A percentile compares a stretch with the other conserved stretches of the same genome.
Conservation (phyloP, 306 rosid genomes). For the Cercis canadensis region DNA sequence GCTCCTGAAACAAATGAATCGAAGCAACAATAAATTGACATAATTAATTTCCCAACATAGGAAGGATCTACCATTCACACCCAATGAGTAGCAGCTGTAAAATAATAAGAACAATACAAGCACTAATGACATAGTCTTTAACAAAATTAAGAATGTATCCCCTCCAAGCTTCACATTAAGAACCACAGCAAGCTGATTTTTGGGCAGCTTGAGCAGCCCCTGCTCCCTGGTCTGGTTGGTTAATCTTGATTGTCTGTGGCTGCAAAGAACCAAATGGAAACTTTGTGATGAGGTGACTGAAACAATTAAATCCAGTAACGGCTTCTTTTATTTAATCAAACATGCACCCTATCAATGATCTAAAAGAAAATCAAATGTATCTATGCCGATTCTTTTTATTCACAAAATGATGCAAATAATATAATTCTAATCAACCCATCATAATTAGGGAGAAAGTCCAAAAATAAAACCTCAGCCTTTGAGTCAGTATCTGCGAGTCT, state of each 20-base stretch:
- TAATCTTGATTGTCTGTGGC: slow-evolving; percentile 89
- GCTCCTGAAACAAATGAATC: slow-evolving; percentile 19
- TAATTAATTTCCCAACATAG: slow-evolving; percentile 51
- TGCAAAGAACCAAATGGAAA: slow-evolving; percentile 48
- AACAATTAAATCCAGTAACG: slow-evolving; percentile 4
- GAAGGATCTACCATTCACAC: slow-evolving; percentile 70
- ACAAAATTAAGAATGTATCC: slow-evolving; percentile 55
- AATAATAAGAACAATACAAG: slow-evolving; percentile 56
- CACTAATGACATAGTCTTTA: slow-evolving; percentile 54
- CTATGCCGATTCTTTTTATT: neutral
- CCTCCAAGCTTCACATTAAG: slow-evolving; percentile 40
- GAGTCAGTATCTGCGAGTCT: slow-evolving; percentile 91
- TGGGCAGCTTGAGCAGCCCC: slow-evolving; percentile 75
- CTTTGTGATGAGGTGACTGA: slow-evolving; percentile 2
- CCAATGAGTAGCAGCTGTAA: slow-evolving; percentile 51
- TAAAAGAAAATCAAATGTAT: neutral
- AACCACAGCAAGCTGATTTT: slow-evolving; percentile 91
- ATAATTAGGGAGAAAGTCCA: slow-evolving; percentile 23
- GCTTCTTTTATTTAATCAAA: slow-evolving; percentile 14
- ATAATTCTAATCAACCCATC: slow-evolving; percentile 11
- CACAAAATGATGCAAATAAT: slow-evolving; percentile 19
- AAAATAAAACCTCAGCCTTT: slow-evolving; percentile 73
- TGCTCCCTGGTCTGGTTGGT: slow-evolving; percentile 80
- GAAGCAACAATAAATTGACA: slow-evolving; percentile 48
- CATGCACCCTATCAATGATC: neutral